Evolutionary conservation across 2,329 filamentous ascomycete species (phyloP), one percentile per base, ranked within the genome.

Genomic region (Bisporella sp.): DNA sequence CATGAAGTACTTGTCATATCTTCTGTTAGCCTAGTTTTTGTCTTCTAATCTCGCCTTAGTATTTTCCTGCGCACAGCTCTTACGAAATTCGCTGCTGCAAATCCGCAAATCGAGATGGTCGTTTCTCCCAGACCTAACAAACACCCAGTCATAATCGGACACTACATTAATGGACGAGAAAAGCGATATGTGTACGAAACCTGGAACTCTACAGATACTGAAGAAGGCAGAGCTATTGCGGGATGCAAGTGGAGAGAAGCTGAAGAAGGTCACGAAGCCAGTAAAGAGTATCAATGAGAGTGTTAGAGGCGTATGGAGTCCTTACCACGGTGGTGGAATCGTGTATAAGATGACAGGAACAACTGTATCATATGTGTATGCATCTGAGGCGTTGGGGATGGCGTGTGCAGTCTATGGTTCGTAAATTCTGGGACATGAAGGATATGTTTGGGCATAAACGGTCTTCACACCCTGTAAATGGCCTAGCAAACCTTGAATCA

Each of bases 101-200:
- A 96, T 71, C 90, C 92, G 31, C 81, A 89, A 68, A 84, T 97
- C 75, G 91, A 97, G 73, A 89, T 99, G 71, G 82, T 82, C 63
- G 82, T 99, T 53, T 95, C 91, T 39, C 93, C 92, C 13, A 85
- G 91, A 59, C 92, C 91, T n/a, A 76, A 83, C 61, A 87, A 87
- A 66, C 92, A 97, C 70, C 93, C 93, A 37, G 81, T 96, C 55
- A 82, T 99, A 62, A 82, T 85, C 62, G 93, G 89, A 51, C 80
- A 89, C 69, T 99, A 95, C 72, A 89, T 97, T 75, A 97, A 96
- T 68, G 91, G 92, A 55, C 78, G 82, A 31, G 78, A 86, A 55
- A 93, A 69, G 79, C 89, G 7, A 81, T 97, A 47, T 96, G 91
- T 68, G 90, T 97, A 51, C 81, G 86, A 60, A 97, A 96, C 63